Evolutionary conservation across 1,284 basidiomycete species (phyloP), one percentile per base, ranked within the genome.

Genomic region (Fomitopsis betulina): DNA sequence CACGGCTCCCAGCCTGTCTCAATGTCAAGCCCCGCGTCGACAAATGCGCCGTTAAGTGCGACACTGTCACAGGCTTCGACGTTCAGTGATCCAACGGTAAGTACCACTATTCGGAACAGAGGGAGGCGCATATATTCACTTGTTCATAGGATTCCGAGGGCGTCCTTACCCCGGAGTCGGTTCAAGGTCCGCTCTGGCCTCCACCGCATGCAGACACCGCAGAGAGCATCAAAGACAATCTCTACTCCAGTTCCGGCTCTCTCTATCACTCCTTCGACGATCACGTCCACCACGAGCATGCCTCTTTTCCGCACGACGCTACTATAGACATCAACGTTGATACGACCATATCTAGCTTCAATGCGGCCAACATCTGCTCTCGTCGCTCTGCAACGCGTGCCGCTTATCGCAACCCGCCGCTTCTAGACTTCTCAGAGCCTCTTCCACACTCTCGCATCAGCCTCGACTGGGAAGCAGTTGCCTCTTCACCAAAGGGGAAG

Each of bases 51-150:
- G n/a, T 51, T 58, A 27, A 38, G 54, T 27, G 55, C 61, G 17
- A 61, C 61, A 27, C 32, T 61, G 3, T 62, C 62, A 12, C 63
- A 62, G 15, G 55, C 58, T 40, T 60, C 60, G 5, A 59, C 56
- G 3, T 49, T 65, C 23, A 67, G 64, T 3, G 62, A 65, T 12
- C 56, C 53, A 9, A 60, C 63, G 33, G 62, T 64, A 38, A 42
- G 55, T 19, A 3, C 55, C 25, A 27, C 30, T 25, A 19, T 13
- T 42, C 13, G 25, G 21, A n/a, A 10, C 42, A 10, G 42, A 27
- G 30, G 32, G 39, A 23, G 15, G 7, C 54, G 54, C 54, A 56
- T 56, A 53, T 54, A 53, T 27, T 33, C 10, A 56, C 51, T 13
- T 33, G 12, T 27, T 27, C 39, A 4, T 17, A 57, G 52, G 58